Evolutionary conservation across 805 yeast genomes (phyloP), one percentile per base, ranked within the genome.

Genomic region (Candida nanaspora): DNA sequence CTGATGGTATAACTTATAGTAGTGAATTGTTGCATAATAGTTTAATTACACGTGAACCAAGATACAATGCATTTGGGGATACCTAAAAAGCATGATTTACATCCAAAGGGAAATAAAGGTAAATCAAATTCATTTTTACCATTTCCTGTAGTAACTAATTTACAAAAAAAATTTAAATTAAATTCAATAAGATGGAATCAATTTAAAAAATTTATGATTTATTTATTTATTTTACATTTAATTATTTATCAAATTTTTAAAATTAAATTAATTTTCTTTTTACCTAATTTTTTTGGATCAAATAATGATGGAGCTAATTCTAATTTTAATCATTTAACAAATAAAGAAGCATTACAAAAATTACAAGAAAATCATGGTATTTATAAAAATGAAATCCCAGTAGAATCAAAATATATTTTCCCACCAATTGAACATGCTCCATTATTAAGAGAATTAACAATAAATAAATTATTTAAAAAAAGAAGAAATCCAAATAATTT

Each of bases 371-470:
- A 47, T 30, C 79, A 71, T 50, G 78, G 80, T 0, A 56, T 66
- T 30, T 70, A 67, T 49, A 50, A 54, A 14, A 55, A 66, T 34
- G 76, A 72, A 42, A 65, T 78, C 22, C 67, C 65, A 18, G 72
- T 82, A 14, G 59, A 66, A 11, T 69, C 78, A 16, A 66, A 69
- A 30, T 70, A 76, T 52, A 80, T 84, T 13, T 83, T 73, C 53
- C 93, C 93, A n/a, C 73, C 78, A n/a, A 70, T 82, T 29, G 88
- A 83, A 47, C 80, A 83, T 51, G 80, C 85, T 4, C 75, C 79
- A 0, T 56, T 71, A 19, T 65, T 84, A 44, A 73, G 76, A 47
- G 80, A 79, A 43, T 53, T 83, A 38, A 74, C 78, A 2, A 57
- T 77, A 18, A 67, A 69, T 40, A 66, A 69, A 14, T 59, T 83